Base-by-base conservation (phyloP, 1,284 basidiomycete genomes). In the Athelia sp. region DNA sequence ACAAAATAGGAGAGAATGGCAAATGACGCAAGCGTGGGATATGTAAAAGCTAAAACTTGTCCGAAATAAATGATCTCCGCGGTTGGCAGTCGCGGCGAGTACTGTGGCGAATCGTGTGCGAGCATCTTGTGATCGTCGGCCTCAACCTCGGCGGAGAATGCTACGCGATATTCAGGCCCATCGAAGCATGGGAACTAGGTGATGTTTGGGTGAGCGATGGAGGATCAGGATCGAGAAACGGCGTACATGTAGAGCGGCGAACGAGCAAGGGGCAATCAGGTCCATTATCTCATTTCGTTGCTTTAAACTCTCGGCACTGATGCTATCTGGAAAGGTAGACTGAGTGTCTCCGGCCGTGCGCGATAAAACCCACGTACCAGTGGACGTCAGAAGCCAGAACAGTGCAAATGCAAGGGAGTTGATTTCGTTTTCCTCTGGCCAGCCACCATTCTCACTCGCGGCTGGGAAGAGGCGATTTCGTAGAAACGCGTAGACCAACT, bases 161-260 rank as follows among this genome's bases (percentile, higher is more conserved):
- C 45, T 29, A 58, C 55, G 23, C 53, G 29, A 47, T 61, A 56
- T 46, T 66, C 64, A 19, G 63, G 53, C 14, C 22, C 49, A 46
- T 51, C 53, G 21, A 57, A 65, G 36, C 63, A 69, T 9, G 67
- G 67, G 42, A 70, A 69, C 67, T 68, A 44, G 6, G 22, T 43
- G 45, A 19, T 14, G n/a, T n/a, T n/a, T 10, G 26, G 8, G 29
- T 68, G 40, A 62, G 52, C 35, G 42, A 23, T 24, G n/a, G 17
- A 4, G 29, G 13, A 14, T 22, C 43, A 46, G 47, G 17, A 22
- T 38, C 23, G 24, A 43, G 22, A 43, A 19, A 35, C 45, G 36
- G 48, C 34, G 31, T n/a, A 78, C 77, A n/a, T 69, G 68, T 58
- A 75, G 77, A 15, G 73, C 71, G 14, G 74, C 74, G 54, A 78